Conservation (phyloP, 768 basidiomycete genomes). For the Suillus occidentalis region DNA sequence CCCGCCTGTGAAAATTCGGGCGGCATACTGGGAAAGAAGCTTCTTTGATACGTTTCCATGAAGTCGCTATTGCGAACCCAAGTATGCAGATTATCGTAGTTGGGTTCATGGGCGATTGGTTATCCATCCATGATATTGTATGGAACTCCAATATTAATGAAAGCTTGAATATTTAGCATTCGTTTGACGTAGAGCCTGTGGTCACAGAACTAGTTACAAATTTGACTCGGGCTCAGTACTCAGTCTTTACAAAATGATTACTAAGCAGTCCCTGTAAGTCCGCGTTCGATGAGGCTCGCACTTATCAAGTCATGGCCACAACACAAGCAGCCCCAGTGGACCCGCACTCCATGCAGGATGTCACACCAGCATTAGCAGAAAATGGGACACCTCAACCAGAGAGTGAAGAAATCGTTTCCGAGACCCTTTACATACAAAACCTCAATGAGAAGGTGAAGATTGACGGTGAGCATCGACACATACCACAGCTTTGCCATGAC, state of each 20-base stretch:
- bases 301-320: slow-evolving; percentile 36
- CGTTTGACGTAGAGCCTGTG: neutral
- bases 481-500: slow-evolving; percentile 3
- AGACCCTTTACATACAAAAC: slow-evolving; percentile 96
- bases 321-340: slow-evolving; percentile 32
- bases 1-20: neutral
- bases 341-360: slow-evolving; percentile 27
- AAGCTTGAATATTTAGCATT: neutral
- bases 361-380: slow-evolving; percentile 19
- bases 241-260: neutral
- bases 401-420: slow-evolving; percentile 56
- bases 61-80: neutral
- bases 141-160: neutral
- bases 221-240: neutral
- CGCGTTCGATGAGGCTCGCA: neutral
- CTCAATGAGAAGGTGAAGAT: slow-evolving; percentile 93
- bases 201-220: neutral
- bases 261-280: neutral
- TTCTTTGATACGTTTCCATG: neutral
- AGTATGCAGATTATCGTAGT: neutral
- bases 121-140: neutral
- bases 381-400: slow-evolving; percentile 16
- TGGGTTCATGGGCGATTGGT: neutral
- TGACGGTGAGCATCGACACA: slow-evolving; percentile 45
- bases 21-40: neutral